Conservation (phyloP, 2,329 filamentous ascomycete species). For the Fusarium subglutinans region DNA sequence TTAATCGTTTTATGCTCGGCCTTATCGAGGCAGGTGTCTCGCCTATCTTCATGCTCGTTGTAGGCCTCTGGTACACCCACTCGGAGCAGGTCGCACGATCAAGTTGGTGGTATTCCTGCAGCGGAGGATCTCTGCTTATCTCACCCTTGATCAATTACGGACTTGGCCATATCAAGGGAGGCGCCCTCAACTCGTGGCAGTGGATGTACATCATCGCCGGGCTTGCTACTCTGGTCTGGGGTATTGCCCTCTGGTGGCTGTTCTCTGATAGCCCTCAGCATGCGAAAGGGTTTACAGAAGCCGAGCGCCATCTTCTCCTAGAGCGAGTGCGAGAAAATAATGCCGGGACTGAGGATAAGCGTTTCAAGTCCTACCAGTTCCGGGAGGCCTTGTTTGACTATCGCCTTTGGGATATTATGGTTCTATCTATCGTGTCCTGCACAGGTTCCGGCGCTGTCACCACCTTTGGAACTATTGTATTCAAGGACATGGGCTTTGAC, state of each 20-base stretch:
- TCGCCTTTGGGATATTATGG: background rate
- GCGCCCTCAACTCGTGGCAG: background rate
- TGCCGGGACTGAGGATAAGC: background rate
- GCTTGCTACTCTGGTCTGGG: background rate
- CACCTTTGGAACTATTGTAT: background rate
- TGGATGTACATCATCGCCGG: background rate
- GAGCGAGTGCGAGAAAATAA: background rate
- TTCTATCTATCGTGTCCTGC: background rate
- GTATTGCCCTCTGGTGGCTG: background rate
- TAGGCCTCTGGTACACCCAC: background rate
- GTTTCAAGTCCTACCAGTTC: background rate
- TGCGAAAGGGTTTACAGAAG: background rate
- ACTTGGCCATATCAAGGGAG: background rate
- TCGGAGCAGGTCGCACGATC: background rate
- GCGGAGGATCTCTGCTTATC: background rate
- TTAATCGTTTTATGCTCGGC: background rate
- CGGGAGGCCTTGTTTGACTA: background rate
- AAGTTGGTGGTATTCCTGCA: background rate
- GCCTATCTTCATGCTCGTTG: background rate
- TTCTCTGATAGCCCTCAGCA: background rate
- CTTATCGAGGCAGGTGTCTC: background rate
- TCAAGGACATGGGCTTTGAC: background rate
- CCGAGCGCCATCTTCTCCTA: background rate
- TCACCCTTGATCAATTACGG: background rate
- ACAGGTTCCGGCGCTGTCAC: background rate